phyloP scores from a whole-genome alignment of 331 rosid genomes.

The Malus hybrid region DNA sequence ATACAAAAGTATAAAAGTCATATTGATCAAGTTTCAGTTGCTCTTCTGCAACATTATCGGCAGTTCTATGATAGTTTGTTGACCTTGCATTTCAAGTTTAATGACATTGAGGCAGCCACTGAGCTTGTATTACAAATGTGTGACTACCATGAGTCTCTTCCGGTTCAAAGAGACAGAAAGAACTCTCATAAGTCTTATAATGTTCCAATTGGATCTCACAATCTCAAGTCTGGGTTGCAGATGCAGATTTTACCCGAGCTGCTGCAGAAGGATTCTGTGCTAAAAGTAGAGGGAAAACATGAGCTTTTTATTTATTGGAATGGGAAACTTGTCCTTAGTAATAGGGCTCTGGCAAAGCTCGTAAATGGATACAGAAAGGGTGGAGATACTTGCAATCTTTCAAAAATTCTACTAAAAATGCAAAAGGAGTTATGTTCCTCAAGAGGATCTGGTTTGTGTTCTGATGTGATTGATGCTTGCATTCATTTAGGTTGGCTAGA shows the following conservation, averaged over 20 bases:
- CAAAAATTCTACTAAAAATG: constrained; percentile 49
- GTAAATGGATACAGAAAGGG: constrained; percentile 38
- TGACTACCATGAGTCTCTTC: constrained; percentile 17
- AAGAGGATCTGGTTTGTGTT: constrained; percentile 47
- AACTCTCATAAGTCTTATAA: constrained; percentile 28
- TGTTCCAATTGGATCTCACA: constrained; percentile 64
- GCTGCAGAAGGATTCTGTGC: constrained; percentile 59
- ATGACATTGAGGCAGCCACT: constrained; percentile 55
- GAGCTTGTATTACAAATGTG: constrained; percentile 58
- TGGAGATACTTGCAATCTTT: constrained; percentile 46
- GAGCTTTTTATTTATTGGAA: constrained; percentile 41
- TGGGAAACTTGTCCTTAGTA: constrained; percentile 63
- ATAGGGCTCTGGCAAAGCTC: constrained; percentile 57
- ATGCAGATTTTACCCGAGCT: constrained; percentile 52
- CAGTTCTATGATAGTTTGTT: constrained; percentile 74
- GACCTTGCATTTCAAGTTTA: constrained; percentile 72
- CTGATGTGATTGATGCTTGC: constrained; percentile 55
- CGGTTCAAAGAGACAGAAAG: constrained; percentile 20
- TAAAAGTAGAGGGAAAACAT: constrained; percentile 52
- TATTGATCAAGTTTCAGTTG: constrained; percentile 41
- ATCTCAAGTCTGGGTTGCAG: constrained; percentile 49
- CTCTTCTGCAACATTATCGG: constrained; percentile 43
- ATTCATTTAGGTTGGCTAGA: constrained; percentile 80
- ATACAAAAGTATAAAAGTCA: constrained; percentile 44
- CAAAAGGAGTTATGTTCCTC: constrained; percentile 35